phyloP scores from a whole-genome alignment of 2,329 filamentous ascomycete species.

The Aspergillus uvarum region DNA sequence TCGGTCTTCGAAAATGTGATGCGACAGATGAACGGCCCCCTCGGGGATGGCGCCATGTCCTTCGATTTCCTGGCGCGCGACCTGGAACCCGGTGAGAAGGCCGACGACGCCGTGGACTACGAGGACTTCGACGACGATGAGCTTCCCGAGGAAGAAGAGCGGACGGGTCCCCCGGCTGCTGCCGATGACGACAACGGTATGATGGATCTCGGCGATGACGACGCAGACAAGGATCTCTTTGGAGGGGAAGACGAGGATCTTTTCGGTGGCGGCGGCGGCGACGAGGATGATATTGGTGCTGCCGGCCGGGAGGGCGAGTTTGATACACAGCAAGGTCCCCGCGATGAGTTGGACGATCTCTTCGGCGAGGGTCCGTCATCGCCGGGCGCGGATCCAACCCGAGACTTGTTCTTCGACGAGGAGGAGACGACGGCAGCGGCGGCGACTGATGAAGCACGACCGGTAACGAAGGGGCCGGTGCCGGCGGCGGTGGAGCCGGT shows the following conservation, averaged over 20 bases:
- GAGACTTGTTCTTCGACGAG: slow-evolving; percentile 35
- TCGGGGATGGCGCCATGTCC: slow-evolving; percentile 30
- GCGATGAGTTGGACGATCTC: slow-evolving; percentile 49
- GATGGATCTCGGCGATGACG: slow-evolving; percentile 52
- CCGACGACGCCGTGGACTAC: slow-evolving; percentile 86
- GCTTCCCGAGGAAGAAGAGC: slow-evolving; percentile 63
- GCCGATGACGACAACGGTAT: slow-evolving; percentile 48
- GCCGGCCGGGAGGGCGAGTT: slow-evolving; percentile 11
- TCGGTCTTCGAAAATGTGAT: slow-evolving; percentile 44
- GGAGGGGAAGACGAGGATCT: slow-evolving; percentile 42
- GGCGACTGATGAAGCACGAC: slow-evolving; percentile 15
- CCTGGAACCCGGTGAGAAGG: slow-evolving; percentile 66
- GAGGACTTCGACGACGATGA: slow-evolving; percentile 92
- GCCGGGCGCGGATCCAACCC: slow-evolving; percentile 30
- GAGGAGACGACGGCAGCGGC: slow-evolving; percentile 18
- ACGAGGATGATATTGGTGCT: not conserved
- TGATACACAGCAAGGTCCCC: slow-evolving; percentile 25
- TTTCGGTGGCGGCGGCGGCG: slow-evolving; percentile 20
- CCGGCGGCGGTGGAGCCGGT: slow-evolving; percentile 1
- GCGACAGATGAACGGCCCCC: slow-evolving; percentile 42
- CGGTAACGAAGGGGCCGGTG: slow-evolving; percentile 6
- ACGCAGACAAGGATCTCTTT: slow-evolving; percentile 27
- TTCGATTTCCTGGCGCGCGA: slow-evolving; percentile 44
- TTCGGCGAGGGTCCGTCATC: slow-evolving; percentile 48
- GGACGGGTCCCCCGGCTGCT: slow-evolving; percentile 15